Conservation (phyloP, 305 asterid genomes). For the Fraxinus nigra region DNA sequence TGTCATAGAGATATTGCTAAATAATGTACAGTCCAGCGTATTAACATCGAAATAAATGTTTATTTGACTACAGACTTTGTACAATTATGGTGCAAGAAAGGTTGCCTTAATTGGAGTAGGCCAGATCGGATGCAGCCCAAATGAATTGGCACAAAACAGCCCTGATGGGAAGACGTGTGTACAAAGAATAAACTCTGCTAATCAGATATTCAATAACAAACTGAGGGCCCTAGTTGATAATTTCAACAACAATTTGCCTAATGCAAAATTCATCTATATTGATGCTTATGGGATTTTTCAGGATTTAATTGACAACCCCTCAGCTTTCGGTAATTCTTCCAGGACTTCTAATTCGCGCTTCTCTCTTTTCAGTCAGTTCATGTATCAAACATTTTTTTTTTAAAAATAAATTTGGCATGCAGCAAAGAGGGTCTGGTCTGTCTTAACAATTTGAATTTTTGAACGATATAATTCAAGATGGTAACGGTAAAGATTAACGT, state of each 20-base stretch:
- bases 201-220: conserved; percentile 56
- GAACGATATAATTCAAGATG: neutral
- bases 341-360: neutral
- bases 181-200: conserved; percentile 56
- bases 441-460: too few species aligned
- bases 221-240: conserved; percentile 54
- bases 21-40: neutral
- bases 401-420: neutral
- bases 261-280: conserved; percentile 60
- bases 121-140: conserved; percentile 86
- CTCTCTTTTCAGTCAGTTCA: neutral
- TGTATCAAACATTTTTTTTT: neutral
- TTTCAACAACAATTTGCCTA: conserved; percentile 49
- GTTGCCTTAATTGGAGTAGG: conserved; percentile 63
- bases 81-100: conserved; percentile 73
- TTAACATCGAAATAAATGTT: neutral
- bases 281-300: conserved; percentile 73
- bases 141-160: conserved; percentile 79
- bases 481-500: neutral
- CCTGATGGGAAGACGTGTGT: conserved; percentile 71
- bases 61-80: conserved; percentile 38
- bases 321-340: conserved; percentile 49
- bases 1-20: neutral
- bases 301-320: conserved; percentile 58
- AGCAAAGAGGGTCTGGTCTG: too few species aligned